Base-by-base conservation (phyloP, 2,329 filamentous ascomycete genomes). In the Ceratocystis variospora region DNA sequence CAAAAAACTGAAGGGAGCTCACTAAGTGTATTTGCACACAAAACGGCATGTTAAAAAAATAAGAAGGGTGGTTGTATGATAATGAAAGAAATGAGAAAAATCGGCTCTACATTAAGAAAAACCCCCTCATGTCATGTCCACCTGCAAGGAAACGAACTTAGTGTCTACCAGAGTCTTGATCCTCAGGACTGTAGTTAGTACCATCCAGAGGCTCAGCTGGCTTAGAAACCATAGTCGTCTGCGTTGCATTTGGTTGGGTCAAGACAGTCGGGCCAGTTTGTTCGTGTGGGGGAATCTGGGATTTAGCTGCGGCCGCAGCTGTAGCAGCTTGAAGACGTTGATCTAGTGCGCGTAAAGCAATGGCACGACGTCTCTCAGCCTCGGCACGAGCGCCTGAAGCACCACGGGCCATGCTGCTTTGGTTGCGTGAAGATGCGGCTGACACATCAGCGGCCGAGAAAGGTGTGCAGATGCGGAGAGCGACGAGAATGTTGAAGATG, bases 261-360 rank as follows among this genome's bases (percentile, higher is more conserved):
- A 83, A 80, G 28, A 85, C 79, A 3, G 81, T 81, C 7, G 83
- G 81, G 8, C 82, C 82, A 1, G 77, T 79, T 1, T 79, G 75
- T 55, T 77, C 74, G 17, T 73, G 73, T 7, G 77, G 73, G 5
- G 66, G 64, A 15, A 41, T 12, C 15, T 63, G 41, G 3, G 75
- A 70, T 22, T 74, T 69, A 69, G 76, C 70, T 68, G 77, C 57
- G 64, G 70, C 68, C 61, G 81, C 77, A 44, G 79, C 80, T 17
- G 88, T 87, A 2, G 91, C 90, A n/a, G 90, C 88, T 75, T 94
- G 89, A 64, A 99, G 79, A 70, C 94, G 83, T 77, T 97, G 91
- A 75, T 99, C 94, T 65, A 99, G 78, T 2, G 92, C 93, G 73
- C 93, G 93, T 66, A 99, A 80, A 0, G 94, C 94, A 70, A 99